A percentile compares a stretch with the other conserved stretches of the same genome.
These are phyloP conservation scores for Panicum miliaceum DNA, from an alignment of 176 grass and related monocot species.

Conservation along the genomic window DNA sequence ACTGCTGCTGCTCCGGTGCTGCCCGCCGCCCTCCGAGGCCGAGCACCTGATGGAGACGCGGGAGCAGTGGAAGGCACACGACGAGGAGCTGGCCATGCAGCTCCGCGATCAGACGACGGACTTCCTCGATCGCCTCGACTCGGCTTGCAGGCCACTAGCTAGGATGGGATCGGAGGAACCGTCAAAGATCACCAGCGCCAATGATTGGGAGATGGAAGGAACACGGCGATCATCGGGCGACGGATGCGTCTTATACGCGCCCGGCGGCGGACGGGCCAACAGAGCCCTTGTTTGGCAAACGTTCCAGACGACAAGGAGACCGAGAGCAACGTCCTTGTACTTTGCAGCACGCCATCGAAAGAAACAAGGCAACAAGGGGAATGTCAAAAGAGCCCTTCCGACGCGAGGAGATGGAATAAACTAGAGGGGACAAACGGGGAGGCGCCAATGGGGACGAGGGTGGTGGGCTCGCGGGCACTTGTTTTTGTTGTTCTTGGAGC, in stretches of 20 bases:
- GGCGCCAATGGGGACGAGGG: slow-evolving; percentile 8
- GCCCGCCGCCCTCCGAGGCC: slow-evolving; percentile 1
- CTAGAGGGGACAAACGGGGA: neutral
- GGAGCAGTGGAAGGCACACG: neutral
- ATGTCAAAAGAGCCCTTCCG: neutral
- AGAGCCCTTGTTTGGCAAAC: neutral
- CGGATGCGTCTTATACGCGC: neutral
- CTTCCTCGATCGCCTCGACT: neutral
- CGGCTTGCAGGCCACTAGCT: neutral
- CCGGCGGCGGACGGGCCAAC: slow-evolving; percentile 32
- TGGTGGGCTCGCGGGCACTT: slow-evolving; percentile 25
- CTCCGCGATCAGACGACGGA: neutral
- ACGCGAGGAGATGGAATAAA: neutral
- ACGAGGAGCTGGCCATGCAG: slow-evolving; percentile 26
- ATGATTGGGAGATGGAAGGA: slow-evolving; percentile 17
- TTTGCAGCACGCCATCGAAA: slow-evolving; percentile 37
- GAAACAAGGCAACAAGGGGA: slow-evolving; percentile 38
- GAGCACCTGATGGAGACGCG: slow-evolving; percentile 39
- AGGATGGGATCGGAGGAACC: neutral
- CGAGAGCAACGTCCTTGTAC: slow-evolving; percentile 31
- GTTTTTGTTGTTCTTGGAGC: neutral
- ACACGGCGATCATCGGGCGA: neutral
- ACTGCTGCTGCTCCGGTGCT: neutral
- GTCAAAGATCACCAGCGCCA: neutral
- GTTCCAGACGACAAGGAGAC: slow-evolving; percentile 41